Evolutionary conservation across 2,329 filamentous ascomycete genomes (phyloP).

Genomic region (Dactylellina parvicollis): DNA sequence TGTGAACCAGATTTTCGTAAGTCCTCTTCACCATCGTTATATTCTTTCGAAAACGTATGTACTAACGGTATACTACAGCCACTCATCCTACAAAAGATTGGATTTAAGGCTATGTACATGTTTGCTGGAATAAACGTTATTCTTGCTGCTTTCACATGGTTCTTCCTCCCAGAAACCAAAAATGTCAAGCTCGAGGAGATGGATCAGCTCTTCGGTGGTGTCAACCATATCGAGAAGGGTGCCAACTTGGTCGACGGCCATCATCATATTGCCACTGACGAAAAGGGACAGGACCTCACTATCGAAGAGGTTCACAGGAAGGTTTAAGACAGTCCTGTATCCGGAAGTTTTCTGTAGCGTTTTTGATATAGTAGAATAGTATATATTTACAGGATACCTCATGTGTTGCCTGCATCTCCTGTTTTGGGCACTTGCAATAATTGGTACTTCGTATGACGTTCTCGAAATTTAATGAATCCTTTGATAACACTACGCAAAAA

Average conservation of each 20-base stretch:
- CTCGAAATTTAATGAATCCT: constrained; percentile 19
- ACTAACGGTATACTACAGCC: constrained; percentile 26
- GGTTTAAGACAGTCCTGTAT: constrained; percentile 13
- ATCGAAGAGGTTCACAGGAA: constrained; percentile 49
- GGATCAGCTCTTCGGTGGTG: constrained; percentile 68
- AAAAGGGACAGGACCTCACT: constrained; percentile 50
- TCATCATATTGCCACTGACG: constrained; percentile 2
- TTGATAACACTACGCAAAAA: background rate
- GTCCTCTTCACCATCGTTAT: background rate
- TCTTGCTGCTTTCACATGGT: constrained; percentile 44
- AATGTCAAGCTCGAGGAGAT: constrained; percentile 67
- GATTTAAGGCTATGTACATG: constrained; percentile 54
- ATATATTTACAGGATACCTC: constrained; percentile 43
- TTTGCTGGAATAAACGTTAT: constrained; percentile 51
- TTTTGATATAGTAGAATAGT: constrained; percentile 42
- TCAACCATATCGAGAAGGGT: constrained; percentile 68
- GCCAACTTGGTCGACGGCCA: constrained; percentile 62
- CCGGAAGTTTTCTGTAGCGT: constrained; percentile 35
- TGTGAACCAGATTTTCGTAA: constrained; percentile 53
- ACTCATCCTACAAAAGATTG: constrained; percentile 34
- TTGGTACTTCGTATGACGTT: constrained; percentile 8
- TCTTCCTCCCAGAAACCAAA: constrained; percentile 52
- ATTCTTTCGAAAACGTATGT: background rate
- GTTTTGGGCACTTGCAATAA: constrained; percentile 10
- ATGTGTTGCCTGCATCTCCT: constrained; percentile 2